Evolutionary conservation across 768 basidiomycete genomes (phyloP).

Genomic region (Agaricus sinodeliciosus): DNA sequence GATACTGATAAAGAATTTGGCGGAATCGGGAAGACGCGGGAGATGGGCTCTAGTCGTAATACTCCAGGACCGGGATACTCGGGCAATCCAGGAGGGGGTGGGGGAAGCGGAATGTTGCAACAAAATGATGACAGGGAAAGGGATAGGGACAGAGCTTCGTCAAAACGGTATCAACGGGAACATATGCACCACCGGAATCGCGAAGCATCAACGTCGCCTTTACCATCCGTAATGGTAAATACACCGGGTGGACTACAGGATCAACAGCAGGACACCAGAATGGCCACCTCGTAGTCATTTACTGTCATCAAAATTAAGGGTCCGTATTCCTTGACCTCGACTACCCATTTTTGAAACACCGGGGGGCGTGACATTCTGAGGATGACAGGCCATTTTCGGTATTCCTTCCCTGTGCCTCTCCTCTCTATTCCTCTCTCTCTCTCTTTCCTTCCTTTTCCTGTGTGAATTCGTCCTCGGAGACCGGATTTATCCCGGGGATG

Average conservation of each 20-base stretch:
- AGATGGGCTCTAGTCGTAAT: not conserved
- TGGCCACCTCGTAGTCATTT: slow-evolving; percentile 20
- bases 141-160: slow-evolving; percentile 35
- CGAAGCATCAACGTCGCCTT: slow-evolving; percentile 17
- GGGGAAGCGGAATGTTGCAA: slow-evolving; percentile 25
- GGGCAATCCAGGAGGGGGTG: slow-evolving; percentile 20
- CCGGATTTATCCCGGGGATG: not conserved
- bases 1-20: slow-evolving; percentile 47
- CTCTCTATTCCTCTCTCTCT: not conserved
- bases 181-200: slow-evolving; percentile 27
- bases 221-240: not conserved
- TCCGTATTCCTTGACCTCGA: not conserved
- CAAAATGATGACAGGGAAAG: slow-evolving; percentile 11
- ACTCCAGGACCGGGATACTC: slow-evolving; percentile 9
- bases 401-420: not conserved
- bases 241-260: not conserved
- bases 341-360: not conserved
- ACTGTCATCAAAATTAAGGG: slow-evolving; percentile 12
- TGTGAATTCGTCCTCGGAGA: not conserved
- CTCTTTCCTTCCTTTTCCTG: not conserved
- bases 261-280: slow-evolving; percentile 22
- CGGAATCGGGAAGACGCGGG: not conserved
- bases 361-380: no score
- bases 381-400: no score
- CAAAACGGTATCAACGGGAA: slow-evolving; percentile 56